A percentile compares a stretch with the other conserved stretches of the same genome.
Evolutionary conservation across 768 basidiomycete species (phyloP).

Genomic region (Trametes maxima): DNA sequence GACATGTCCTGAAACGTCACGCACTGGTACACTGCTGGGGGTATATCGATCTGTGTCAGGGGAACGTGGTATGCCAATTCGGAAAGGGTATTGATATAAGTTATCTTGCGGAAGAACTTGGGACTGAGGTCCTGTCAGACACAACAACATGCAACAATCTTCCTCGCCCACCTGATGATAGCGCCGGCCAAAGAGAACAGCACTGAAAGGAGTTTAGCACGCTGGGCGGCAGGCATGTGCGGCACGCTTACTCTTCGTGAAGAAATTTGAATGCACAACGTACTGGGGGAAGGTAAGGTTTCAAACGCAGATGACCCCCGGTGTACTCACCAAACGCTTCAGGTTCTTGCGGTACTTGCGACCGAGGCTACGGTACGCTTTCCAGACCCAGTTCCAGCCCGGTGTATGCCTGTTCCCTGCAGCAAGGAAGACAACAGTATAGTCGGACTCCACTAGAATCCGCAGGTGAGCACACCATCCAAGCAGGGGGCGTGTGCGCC

Average conservation of each 20-base stretch:
- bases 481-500: slow-evolving; percentile 21
- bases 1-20: slow-evolving; percentile 31
- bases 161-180: slow-evolving; percentile 68
- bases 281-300: slow-evolving; percentile 42
- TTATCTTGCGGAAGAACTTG: slow-evolving; percentile 87
- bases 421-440: slow-evolving; percentile 85
- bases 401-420: slow-evolving; percentile 76
- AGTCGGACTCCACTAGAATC: slow-evolving; percentile 78
- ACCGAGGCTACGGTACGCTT: slow-evolving; percentile 78
- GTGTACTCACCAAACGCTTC: slow-evolving; percentile 67
- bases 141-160: too few relatives aligned
- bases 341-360: slow-evolving; percentile 88
- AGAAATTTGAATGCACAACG: slow-evolving; percentile 86
- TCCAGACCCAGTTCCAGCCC: slow-evolving; percentile 91
- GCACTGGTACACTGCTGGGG: slow-evolving; percentile 81
- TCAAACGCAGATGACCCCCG: not conserved
- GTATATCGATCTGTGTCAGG: slow-evolving; percentile 85
- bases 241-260: slow-evolving; percentile 71
- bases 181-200: slow-evolving; percentile 86
- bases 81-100: slow-evolving; percentile 75
- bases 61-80: slow-evolving; percentile 77
- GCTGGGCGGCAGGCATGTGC: not conserved
- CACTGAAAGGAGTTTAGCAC: slow-evolving; percentile 49
- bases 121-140: slow-evolving; percentile 48
- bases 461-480: not conserved